Evolutionary conservation across 352 stramenopile genomes (phyloP), one percentile per base, ranked within the genome.

Genomic region (Pelagophyceae sp.): DNA sequence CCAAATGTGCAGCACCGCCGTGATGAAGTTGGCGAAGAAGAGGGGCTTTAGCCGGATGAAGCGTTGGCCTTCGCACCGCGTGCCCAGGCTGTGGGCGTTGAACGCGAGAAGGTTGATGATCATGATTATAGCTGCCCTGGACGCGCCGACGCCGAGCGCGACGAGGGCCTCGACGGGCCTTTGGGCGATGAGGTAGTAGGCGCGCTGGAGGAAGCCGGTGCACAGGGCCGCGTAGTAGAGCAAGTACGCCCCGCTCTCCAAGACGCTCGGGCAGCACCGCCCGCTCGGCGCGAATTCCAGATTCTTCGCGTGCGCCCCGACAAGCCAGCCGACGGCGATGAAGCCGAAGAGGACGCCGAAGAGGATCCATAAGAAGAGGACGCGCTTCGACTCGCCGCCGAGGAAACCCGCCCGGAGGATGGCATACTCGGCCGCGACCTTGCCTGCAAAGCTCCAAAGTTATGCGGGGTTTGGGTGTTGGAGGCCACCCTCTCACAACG

Each of bases 311-410:
- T 23, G 45, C 45, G 45, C 45, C 11, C 11, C 23, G 45, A 54
- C 11, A 23, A 23, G 23, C 45, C 45, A 54, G 45, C 23, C 11
- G 45, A 54, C 11, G 45, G 45, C 45, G 45, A 23, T 23, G 45
- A 54, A 11, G 45, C 11, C 15, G 58, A 67, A 74, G 67, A 74
- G 33, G 67, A 74, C 67, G 67, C 67, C 67, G 27, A 25, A 74
- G 20, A 74, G n/a, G 38, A 74, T 33, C 67, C 67, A 74, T 3
- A 74, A n/a, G 38, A 74, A 51, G 20, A 74, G 6, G 67, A 2
- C 67, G 35, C 45, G 23, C 45, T 11, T 11, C 45, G 45, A 54
- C 45, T 11, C 45, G 45, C 45, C 45, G 45, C 45, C 45, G 11
- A 54, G 11, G 45, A 54, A 54, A 23, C 45, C 45, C 11, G 45